Evolutionary conservation across 805 yeast genomes (phyloP), one percentile per base, ranked within the genome.

Genomic region (Lachancea fermentati): DNA sequence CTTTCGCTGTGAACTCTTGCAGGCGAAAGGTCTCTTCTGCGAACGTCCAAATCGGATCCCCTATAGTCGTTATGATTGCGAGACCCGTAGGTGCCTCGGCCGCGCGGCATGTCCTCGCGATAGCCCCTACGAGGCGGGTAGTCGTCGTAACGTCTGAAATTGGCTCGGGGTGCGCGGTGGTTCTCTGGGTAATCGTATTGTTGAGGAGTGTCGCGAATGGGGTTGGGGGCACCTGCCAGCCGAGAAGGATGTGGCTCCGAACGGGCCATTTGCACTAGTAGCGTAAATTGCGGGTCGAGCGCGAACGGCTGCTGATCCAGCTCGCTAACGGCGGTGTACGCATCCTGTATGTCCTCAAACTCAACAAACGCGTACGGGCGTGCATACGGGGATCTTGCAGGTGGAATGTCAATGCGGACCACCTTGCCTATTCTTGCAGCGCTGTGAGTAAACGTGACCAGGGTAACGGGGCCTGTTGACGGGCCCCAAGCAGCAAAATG

Each of bases 321-420:
- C 33, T 58, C 65, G 30, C 65, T 69, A 13, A 79, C 51, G 7
- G 82, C 81, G 28, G 66, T 66, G 47, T 76, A 76, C 47, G 80
- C 76, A 52, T 73, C 78, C 46, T 71, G 75, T 12, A 62, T 51
- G 37, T 63, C 69, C 47, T 70, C 67, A 56, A 69, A 79, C 52
- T 78, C 81, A 18, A 79, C 83, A 59, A 78, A 79, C 5, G 82
- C 85, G 52, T 68, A 79, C 50, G 77, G 79, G 45, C 75, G 69
- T 30, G 78, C 78, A 48, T 75, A 79, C 41, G 72, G 72, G 19
- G 73, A 67, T 58, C 77, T 72, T 44, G 82, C 79, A 41, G 83
- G 83, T 31, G 82, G 78, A 34, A 78, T 73, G 47, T 74, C 80
- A 37, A 78, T 73, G 60, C 80, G 69, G 36, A 75, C 74, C 32